Percentiles rank a stretch among this genome's conserved stretches.
Conservation (phyloP, 441 rosid species). For the Caryocar brasiliense region DNA sequence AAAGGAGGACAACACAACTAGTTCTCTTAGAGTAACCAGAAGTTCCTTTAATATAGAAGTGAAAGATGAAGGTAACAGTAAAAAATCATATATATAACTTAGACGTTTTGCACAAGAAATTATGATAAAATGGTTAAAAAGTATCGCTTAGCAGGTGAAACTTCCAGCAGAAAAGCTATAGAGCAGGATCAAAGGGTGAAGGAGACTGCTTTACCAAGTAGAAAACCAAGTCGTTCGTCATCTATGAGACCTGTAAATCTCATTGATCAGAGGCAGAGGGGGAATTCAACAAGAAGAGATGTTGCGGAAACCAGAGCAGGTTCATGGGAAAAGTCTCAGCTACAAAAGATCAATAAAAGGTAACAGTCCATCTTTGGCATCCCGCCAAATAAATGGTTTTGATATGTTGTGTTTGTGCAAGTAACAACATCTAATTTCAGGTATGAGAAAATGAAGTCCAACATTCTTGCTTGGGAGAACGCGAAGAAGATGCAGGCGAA, state of each 20-base stretch:
- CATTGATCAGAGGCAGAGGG: constrained; percentile 14
- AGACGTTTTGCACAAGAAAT: too few species aligned
- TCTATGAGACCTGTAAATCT: constrained; percentile 12
- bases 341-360: constrained; percentile 43
- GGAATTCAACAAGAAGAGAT: constrained; percentile 4
- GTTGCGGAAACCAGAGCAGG: constrained; percentile 32
- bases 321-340: constrained; percentile 58
- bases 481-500: constrained; percentile 49
- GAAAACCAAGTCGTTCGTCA: constrained; percentile 19
- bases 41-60: constrained; percentile 22
- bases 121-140: too few species aligned
- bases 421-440: constrained; percentile 21
- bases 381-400: too few species aligned
- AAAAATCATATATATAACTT: neutral
- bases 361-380: too few species aligned
- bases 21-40: constrained; percentile 10
- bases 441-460: constrained; percentile 48
- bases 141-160: constrained; percentile 20
- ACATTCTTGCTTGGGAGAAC: constrained; percentile 61
- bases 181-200: constrained; percentile 10
- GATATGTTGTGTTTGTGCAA: neutral
- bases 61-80: constrained; percentile 22
- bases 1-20: constrained; percentile 5
- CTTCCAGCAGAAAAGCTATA: constrained; percentile 8
- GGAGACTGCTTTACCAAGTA: constrained; percentile 11